These are phyloP conservation scores for Austroboletus novae-zelandiae DNA, from an alignment of 1,284 basidiomycete species.

Conservation along the genomic window DNA sequence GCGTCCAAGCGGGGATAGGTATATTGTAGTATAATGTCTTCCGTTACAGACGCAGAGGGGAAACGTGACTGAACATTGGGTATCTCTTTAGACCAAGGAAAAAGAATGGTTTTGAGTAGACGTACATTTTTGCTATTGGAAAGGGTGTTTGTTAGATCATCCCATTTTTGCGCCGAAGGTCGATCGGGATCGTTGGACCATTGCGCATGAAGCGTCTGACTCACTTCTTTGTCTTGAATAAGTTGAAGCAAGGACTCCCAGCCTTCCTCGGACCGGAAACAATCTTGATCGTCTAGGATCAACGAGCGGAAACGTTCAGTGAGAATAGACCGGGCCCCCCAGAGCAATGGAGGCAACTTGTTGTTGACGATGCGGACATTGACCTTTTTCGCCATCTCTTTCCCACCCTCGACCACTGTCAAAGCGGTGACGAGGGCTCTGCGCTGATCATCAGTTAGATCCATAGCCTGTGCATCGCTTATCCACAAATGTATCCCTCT, in stretches of 20 bases:
- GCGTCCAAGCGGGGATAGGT: constrained; percentile 96
- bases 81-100: constrained; percentile 3
- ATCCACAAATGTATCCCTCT: constrained; percentile 99
- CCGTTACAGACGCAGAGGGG: constrained; percentile 45
- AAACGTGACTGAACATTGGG: constrained; percentile 34
- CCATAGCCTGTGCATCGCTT: constrained; percentile 86
- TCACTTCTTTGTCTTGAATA: constrained; percentile 62
- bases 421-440: constrained; percentile 85
- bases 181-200: constrained; percentile 63
- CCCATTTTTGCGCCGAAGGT: constrained; percentile 72
- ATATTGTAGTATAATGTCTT: constrained; percentile 92
- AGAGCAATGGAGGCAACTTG: constrained; percentile 67
- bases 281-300: constrained; percentile 85
- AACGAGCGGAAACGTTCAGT: constrained; percentile 62
- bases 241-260: constrained; percentile 77
- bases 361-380: constrained; percentile 55
- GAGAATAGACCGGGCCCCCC: constrained; percentile 52
- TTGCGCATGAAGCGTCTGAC: constrained; percentile 47
- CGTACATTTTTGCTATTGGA: constrained; percentile 24
- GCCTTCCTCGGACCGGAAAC: constrained; percentile 71
- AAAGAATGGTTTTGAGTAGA: not conserved
- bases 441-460: constrained; percentile 89
- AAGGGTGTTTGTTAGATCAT: constrained; percentile 50
- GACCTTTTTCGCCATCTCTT: constrained; percentile 84
- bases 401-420: constrained; percentile 83